Conservation (phyloP, 139 green algal genomes). For the Spirogloea muscicola region DNA sequence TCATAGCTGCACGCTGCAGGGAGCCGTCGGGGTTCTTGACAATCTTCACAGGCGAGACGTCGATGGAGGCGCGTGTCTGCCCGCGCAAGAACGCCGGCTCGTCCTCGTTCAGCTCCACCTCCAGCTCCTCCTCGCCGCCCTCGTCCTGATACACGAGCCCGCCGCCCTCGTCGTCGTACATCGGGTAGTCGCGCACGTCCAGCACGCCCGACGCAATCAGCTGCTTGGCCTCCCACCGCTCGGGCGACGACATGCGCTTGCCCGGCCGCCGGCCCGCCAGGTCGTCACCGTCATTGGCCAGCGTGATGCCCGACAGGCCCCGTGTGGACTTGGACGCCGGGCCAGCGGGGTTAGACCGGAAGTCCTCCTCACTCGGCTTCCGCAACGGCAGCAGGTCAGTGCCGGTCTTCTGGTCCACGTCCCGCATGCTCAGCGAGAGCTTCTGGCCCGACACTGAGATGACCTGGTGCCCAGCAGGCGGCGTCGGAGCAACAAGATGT, state of each 20-base stretch:
- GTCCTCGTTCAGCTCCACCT: slow-evolving; percentile 96
- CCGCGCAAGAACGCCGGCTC: slow-evolving; percentile 90
- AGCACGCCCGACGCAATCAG: slow-evolving; percentile 79
- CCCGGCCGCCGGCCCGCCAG: slow-evolving; percentile 49
- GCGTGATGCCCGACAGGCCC: slow-evolving; percentile 79
- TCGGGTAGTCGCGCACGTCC: slow-evolving; percentile 78
- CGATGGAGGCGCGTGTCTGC: slow-evolving; percentile 56
- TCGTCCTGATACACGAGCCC: slow-evolving; percentile 48
- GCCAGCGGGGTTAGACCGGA: slow-evolving; percentile 42
- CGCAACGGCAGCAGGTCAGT: slow-evolving; percentile 68
- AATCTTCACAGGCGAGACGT: slow-evolving; percentile 93
- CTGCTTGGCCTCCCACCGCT: slow-evolving; percentile 78
- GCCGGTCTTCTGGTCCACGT: slow-evolving; percentile 91
- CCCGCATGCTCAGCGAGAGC: slow-evolving; percentile 81
- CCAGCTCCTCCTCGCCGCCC: slow-evolving; percentile 82
- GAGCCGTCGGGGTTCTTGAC: slow-evolving; percentile 97
- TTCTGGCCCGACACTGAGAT: slow-evolving; percentile 55
- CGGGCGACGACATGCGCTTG: slow-evolving; percentile 66
- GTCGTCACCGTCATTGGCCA: slow-evolving; percentile 43
- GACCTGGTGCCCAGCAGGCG: too few relatives aligned
- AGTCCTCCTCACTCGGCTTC: slow-evolving; percentile 29
- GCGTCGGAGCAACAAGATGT: too few relatives aligned
- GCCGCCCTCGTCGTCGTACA: slow-evolving; percentile 76
- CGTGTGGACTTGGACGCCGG: slow-evolving; percentile 50
- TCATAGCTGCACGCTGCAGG: slow-evolving; percentile 96